Evolutionary conservation across 257 asterid species (phyloP).

Genomic region (Solanum lignicaule): DNA sequence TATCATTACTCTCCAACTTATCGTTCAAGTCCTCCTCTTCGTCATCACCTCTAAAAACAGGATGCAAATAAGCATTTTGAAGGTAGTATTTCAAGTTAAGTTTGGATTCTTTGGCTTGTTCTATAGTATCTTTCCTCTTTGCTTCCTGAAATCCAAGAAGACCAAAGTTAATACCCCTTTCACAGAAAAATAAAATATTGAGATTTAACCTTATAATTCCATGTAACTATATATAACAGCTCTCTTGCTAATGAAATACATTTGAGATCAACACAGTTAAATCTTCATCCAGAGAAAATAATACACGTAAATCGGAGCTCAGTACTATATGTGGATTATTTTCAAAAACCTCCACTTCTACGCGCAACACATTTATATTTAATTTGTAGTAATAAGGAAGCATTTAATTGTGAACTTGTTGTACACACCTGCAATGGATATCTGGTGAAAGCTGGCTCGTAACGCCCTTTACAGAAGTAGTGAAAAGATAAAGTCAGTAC

Average conservation of each 20-base stretch:
- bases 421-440: constrained; percentile 64
- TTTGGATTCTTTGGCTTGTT: constrained; percentile 69
- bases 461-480: constrained; percentile 78
- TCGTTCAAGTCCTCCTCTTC: constrained; percentile 7
- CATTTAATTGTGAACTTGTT: neutral
- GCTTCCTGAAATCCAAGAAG: constrained; percentile 58
- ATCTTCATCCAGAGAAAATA: neutral
- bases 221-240: neutral
- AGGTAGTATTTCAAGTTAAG: constrained; percentile 63
- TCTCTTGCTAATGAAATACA: neutral
- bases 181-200: neutral
- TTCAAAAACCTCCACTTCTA: neutral
- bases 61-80: constrained; percentile 61
- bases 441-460: constrained; percentile 65
- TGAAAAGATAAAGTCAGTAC: constrained; percentile 67
- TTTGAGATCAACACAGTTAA: neutral
- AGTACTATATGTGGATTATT: neutral
- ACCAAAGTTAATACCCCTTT: neutral
- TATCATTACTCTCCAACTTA: constrained; percentile 18
- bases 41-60: constrained; percentile 49
- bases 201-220: neutral
- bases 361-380: neutral
- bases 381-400: neutral
- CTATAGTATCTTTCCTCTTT: constrained; percentile 84
- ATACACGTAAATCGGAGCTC: neutral